Evolutionary conservation across 768 basidiomycete genomes (phyloP).

Genomic region (Harrya chromipes): DNA sequence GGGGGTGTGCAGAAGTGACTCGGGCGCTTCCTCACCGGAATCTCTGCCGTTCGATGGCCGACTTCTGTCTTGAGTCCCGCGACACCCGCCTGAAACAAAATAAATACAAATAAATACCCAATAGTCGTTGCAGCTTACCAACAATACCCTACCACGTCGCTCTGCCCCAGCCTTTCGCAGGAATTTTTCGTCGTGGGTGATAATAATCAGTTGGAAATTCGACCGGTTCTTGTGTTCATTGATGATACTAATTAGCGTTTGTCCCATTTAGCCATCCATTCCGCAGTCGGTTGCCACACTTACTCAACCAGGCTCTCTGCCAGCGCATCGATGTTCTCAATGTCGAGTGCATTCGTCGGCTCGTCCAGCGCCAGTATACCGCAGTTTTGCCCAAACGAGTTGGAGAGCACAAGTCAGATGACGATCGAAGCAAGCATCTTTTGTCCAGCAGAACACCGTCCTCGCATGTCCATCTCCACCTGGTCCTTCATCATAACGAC

Average conservation of each 20-base stretch:
- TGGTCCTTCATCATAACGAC: slow-evolving; percentile 99
- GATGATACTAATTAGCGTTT: slow-evolving; percentile 68
- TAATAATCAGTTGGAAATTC: slow-evolving; percentile 95
- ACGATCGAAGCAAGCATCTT: slow-evolving; percentile 99
- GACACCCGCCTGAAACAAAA: slow-evolving; percentile 69
- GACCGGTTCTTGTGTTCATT: slow-evolving; percentile 84
- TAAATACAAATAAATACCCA: neutral
- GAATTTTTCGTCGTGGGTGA: slow-evolving; percentile 97
- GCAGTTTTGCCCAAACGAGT: slow-evolving; percentile 97
- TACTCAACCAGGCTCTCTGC: slow-evolving; percentile 91
- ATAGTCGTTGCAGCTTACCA: slow-evolving; percentile 47
- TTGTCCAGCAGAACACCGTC: slow-evolving; percentile 96
- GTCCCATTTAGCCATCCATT: neutral
- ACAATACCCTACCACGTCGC: slow-evolving; percentile 92
- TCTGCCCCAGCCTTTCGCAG: slow-evolving; percentile 84
- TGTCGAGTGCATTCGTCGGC: slow-evolving; percentile 95
- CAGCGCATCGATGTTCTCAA: slow-evolving; percentile 93
- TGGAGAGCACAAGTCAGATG: slow-evolving; percentile 93
- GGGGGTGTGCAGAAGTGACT: too few species aligned
- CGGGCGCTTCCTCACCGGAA: slow-evolving; percentile 53
- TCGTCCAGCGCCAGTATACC: slow-evolving; percentile 97
- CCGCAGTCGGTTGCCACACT: slow-evolving; percentile 29
- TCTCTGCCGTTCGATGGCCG: slow-evolving; percentile 67
- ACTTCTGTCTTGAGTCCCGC: slow-evolving; percentile 67
- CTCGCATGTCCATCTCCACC: slow-evolving; percentile 99